A percentile compares a stretch with the other conserved stretches of the same genome.
phyloP scores from a whole-genome alignment of 2,329 filamentous ascomycete genomes.

The Neoscytalidium dimidiatum region DNA sequence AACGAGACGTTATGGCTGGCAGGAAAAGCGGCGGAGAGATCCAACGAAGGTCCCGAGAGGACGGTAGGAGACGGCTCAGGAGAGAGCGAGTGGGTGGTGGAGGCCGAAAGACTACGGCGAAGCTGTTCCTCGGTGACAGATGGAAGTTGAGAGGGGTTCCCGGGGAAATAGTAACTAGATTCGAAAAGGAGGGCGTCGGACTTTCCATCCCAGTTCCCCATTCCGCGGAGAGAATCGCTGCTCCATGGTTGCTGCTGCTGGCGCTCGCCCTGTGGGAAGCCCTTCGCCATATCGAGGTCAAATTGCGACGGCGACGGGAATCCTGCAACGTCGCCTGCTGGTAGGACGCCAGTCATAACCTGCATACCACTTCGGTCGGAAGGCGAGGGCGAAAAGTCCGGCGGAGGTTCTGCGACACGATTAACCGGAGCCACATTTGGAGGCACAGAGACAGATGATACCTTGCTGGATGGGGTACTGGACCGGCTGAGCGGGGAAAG shows the following conservation, averaged over 20 bases:
- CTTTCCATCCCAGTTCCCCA: constrained; percentile 16
- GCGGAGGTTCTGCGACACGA: neutral
- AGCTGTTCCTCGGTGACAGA: constrained; percentile 15
- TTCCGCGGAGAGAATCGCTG: constrained; percentile 3
- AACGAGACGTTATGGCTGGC: constrained; percentile 10
- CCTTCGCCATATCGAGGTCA: constrained; percentile 2
- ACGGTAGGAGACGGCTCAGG: constrained; percentile 9
- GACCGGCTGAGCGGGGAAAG: neutral
- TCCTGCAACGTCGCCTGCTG: neutral
- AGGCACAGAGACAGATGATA: neutral
- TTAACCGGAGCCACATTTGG: neutral
- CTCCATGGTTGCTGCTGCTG: constrained; percentile 12
- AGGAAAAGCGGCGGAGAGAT: constrained; percentile 3
- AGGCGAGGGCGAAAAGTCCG: constrained; percentile 10
- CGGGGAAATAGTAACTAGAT: constrained; percentile 7
- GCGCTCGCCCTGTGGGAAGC: constrained; percentile 1
- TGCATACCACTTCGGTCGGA: constrained; percentile 2
- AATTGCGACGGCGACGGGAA: constrained; percentile 2
- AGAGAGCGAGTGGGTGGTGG: constrained; percentile 13
- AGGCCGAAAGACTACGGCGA: constrained; percentile 13
- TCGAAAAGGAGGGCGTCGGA: constrained; percentile 12
- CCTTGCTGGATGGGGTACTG: constrained; percentile 3
- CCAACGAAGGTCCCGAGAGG: neutral
- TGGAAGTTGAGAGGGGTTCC: neutral
- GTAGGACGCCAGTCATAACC: neutral